phyloP scores from a whole-genome alignment of 345 rosid genomes.

The Triadica sebifera region DNA sequence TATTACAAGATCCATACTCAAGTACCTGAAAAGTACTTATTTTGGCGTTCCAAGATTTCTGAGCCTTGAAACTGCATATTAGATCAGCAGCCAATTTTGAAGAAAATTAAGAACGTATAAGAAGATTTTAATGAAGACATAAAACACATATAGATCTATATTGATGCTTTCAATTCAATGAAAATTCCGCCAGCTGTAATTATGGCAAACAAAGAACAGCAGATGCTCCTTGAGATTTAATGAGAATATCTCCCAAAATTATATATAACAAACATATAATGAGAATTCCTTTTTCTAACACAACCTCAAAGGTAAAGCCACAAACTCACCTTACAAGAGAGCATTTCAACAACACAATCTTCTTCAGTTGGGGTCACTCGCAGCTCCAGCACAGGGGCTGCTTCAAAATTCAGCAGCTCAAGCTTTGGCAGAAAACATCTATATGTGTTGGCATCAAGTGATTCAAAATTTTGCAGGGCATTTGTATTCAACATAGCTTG shows the following conservation, averaged over 20 bases:
- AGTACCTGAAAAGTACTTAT: constrained; percentile 66
- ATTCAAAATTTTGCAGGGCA: constrained; percentile 54
- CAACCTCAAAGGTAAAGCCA: neutral
- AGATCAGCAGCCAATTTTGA: neutral
- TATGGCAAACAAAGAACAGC: too few relatives aligned
- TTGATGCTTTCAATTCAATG: neutral
- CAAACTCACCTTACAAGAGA: constrained; percentile 73
- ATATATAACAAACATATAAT: neutral
- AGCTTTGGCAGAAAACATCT: constrained; percentile 72
- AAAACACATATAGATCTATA: neutral
- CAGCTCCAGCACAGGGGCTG: constrained; percentile 64
- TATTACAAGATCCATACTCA: constrained; percentile 7
- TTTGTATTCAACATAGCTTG: constrained; percentile 64
- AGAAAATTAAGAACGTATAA: neutral
- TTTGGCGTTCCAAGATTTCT: constrained; percentile 62
- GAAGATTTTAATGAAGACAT: neutral
- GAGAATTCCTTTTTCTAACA: neutral
- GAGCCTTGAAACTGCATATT: constrained; percentile 70
- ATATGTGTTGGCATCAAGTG: constrained; percentile 54
- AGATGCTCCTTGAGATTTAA: too few relatives aligned
- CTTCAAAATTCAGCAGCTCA: constrained; percentile 67
- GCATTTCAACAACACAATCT: constrained; percentile 69
- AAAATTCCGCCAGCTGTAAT: neutral
- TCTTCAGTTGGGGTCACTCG: constrained; percentile 54
- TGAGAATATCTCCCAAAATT: too few relatives aligned